Evolutionary conservation across 495 filamentous ascomycete genomes (phyloP).

Genomic region (Cladorrhinum samala): DNA sequence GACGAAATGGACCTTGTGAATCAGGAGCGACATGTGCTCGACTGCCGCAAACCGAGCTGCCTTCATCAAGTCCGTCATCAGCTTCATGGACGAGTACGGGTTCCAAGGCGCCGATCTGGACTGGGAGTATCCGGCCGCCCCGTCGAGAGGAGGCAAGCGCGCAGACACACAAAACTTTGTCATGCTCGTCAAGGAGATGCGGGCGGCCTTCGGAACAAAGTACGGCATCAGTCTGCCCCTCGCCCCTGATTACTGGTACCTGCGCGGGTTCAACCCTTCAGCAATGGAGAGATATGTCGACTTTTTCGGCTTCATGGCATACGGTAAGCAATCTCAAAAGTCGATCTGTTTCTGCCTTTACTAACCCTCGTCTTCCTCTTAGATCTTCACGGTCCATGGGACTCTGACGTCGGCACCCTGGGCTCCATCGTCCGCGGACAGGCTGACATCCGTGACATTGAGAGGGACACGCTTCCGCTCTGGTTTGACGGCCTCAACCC

Average conservation of each 20-base stretch:
- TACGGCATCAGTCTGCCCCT: conserved; percentile 38
- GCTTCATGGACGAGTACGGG: conserved; percentile 41
- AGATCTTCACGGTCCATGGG: conserved; percentile 24
- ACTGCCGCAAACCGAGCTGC: conserved; percentile 25
- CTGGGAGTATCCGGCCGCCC: conserved; percentile 48
- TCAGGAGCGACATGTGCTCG: conserved; percentile 10
- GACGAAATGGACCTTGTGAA: too few species aligned
- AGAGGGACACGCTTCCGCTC: conserved; percentile 23
- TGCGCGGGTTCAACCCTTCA: conserved; percentile 38
- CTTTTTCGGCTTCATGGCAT: conserved; percentile 48
- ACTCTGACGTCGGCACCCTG: too few species aligned
- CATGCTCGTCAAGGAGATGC: conserved; percentile 37
- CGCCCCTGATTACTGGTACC: conserved; percentile 33
- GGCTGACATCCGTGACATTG: conserved; percentile 38
- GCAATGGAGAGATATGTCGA: conserved; percentile 39
- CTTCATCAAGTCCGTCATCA: conserved; percentile 38
- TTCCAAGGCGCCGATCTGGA: conserved; percentile 54
- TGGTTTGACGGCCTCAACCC: conserved; percentile 32
- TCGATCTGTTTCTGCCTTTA: background rate
- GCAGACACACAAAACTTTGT: conserved; percentile 40
- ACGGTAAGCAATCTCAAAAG: conserved; percentile 40
- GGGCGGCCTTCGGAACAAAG: conserved; percentile 25
- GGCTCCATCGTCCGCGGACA: conserved; percentile 30
- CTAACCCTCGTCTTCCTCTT: too few species aligned
- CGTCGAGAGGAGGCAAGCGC: conserved; percentile 31